Evolutionary conservation across 1,284 basidiomycete species (phyloP), one percentile per base, ranked within the genome.

Genomic region (Papiliotrema fonsecae): DNA sequence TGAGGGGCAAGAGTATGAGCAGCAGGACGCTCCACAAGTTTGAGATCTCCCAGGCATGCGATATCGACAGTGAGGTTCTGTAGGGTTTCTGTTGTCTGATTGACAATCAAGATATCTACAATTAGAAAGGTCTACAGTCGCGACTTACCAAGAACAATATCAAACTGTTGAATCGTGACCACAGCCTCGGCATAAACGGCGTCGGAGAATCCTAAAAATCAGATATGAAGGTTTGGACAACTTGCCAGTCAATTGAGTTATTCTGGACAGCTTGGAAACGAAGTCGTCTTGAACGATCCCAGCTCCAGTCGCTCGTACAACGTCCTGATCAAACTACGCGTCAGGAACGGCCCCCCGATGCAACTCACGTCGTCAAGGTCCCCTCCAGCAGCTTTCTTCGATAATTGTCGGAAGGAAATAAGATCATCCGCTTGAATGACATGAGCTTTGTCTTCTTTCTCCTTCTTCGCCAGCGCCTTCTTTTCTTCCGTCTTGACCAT

Each of bases 51-150:
- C 1, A 98, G 79, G 0, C 94, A 98, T 0, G 96, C 93, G 64
- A 99, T 97, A 73, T 99, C 96, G 51, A 98, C 82, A 60, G 90
- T 93, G 4, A 99, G 82, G 70, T 97, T 98, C 74, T 97, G 94
- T 41, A 98, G 77, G 0, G 94, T 98, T 68, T 96, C 88, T 25
- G 83, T 72, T 0, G 93, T 96, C 75, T 98, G 96, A 72, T 99
- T 98, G 73, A 98, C 94, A 21, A 98, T 83, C 4, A 99, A 80
- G 18, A 98, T 91, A 64, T 98, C 94, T 84, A 52, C 19, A 25
- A 16, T 32, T 37, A 7, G 24, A n/a, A 18, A 35, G 39, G 42
- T 26, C 10, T 44, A 56, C 56, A 25, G 38, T 37, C 19, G 9
- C 35, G 35, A 49, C 78, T 24, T 45, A 87, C 87, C 87, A 4